phyloP scores from a whole-genome alignment of 2,329 filamentous ascomycete genomes.

The Lachnellula occidentalis region DNA sequence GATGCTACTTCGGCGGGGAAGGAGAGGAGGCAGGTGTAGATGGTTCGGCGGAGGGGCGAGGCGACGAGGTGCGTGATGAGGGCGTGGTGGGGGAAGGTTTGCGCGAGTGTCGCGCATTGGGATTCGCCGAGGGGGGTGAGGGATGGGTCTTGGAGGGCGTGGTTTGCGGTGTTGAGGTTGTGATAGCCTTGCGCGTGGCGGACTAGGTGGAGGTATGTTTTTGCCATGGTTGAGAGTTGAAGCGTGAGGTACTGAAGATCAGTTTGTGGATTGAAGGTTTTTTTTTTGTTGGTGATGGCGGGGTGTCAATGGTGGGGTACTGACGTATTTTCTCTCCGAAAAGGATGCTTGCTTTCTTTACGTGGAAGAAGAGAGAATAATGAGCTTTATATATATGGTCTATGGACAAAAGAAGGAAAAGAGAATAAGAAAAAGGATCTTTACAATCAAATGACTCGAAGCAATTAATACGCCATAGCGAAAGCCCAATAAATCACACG shows the following conservation, averaged over 20 bases:
- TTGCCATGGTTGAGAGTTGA: constrained; percentile 10
- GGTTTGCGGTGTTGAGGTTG: constrained; percentile 68
- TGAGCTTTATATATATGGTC: too few species aligned
- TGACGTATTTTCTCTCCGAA: too few species aligned
- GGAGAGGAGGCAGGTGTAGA: constrained; percentile 68
- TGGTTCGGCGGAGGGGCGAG: constrained; percentile 74
- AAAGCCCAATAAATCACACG: too few species aligned
- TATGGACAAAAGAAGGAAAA: too few species aligned
- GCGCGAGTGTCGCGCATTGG: constrained; percentile 63
- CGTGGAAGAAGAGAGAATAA: too few species aligned
- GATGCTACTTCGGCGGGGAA: constrained; percentile 54
- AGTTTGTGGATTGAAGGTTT: neutral
- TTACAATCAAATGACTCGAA: too few species aligned
- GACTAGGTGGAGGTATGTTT: constrained; percentile 55
- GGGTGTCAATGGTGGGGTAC: too few species aligned
- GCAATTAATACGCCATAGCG: too few species aligned
- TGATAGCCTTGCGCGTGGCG: constrained; percentile 77
- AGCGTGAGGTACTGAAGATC: neutral
- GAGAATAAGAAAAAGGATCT: too few species aligned
- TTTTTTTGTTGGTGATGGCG: neutral
- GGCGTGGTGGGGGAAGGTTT: constrained; percentile 58
- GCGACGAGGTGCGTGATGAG: constrained; percentile 66
- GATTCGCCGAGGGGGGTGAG: constrained; percentile 70
- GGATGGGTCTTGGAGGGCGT: constrained; percentile 68
- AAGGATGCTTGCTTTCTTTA: too few species aligned